These are phyloP conservation scores for Fragaria iinumae DNA, from an alignment of 306 rosid species.

Conservation along the genomic window DNA sequence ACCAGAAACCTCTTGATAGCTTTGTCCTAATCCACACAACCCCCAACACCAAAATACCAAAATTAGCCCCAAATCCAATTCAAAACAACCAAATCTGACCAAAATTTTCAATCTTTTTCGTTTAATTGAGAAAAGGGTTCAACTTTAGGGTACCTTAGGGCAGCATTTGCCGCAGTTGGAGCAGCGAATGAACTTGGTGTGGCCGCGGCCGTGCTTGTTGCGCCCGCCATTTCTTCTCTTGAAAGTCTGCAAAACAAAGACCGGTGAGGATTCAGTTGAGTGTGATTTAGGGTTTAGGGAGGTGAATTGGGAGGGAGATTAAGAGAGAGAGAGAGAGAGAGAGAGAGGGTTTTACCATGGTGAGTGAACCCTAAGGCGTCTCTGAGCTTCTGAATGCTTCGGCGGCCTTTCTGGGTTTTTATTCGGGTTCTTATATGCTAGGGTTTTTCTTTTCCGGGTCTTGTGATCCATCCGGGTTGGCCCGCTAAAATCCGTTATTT, in stretches of 20 bases:
- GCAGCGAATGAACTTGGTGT: constrained; percentile 84
- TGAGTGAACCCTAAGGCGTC: constrained; percentile 18
- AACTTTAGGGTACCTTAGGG: constrained; percentile 53
- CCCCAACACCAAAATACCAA: not conserved
- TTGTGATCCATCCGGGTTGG: not conserved
- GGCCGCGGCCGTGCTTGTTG: constrained; percentile 97
- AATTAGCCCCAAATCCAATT: not conserved
- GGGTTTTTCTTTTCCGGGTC: constrained; percentile 5
- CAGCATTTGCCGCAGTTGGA: constrained; percentile 98
- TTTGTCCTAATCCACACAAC: constrained; percentile 57
- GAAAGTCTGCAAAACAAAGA: constrained; percentile 57
- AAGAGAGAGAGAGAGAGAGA: not conserved
- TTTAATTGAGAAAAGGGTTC: not conserved
- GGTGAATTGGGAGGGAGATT: not conserved
- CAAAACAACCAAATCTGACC: not conserved
- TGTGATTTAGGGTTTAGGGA: not conserved
- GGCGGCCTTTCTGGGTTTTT: constrained; percentile 7
- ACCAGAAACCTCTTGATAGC: constrained; percentile 75
- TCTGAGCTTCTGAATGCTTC: constrained; percentile 9
- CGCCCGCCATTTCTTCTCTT: constrained; percentile 96
- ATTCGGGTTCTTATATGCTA: not conserved
- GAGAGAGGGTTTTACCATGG: not conserved
- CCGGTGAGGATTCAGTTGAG: not conserved
- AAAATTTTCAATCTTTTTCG: not conserved
- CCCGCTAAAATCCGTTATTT: not conserved